A percentile compares a stretch with the other conserved stretches of the same genome.
Evolutionary conservation across 1,139 yeast genomes (phyloP).

Genomic region (Sugiyamaella japonica): DNA sequence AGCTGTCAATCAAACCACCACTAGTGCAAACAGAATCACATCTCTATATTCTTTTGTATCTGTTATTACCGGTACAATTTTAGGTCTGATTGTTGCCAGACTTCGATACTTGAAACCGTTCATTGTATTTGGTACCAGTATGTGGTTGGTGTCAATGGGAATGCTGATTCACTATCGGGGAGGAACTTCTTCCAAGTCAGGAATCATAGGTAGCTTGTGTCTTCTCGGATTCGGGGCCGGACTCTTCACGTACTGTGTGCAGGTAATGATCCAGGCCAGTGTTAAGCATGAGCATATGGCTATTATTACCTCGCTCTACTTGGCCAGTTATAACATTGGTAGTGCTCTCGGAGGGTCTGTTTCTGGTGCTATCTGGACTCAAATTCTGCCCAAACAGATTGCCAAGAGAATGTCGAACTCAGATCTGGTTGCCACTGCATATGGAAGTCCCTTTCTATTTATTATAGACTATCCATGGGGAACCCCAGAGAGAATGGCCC

Average conservation of each 20-base stretch:
- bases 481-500: constrained; percentile 55
- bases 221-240: constrained; percentile 74
- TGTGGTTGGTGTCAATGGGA: constrained; percentile 62
- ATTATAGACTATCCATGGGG: constrained; percentile 56
- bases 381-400: constrained; percentile 42
- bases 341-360: constrained; percentile 49
- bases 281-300: constrained; percentile 55
- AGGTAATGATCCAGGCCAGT: constrained; percentile 61
- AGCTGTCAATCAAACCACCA: constrained; percentile 56
- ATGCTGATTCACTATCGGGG: constrained; percentile 59
- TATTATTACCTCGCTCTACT: constrained; percentile 46
- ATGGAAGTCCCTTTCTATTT: constrained; percentile 53
- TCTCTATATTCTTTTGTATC: constrained; percentile 65
- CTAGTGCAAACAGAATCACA: constrained; percentile 66
- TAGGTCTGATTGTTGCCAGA: constrained; percentile 55
- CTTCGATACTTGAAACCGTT: constrained; percentile 59
- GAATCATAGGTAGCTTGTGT: constrained; percentile 66
- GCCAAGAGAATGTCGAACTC: constrained; percentile 31
- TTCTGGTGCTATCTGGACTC: constrained; percentile 53
- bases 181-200: constrained; percentile 49
- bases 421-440: constrained; percentile 51
- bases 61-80: constrained; percentile 58
- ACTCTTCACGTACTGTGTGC: constrained; percentile 65
- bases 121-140: constrained; percentile 55
- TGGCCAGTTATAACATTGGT: constrained; percentile 48